Evolutionary conservation across 306 rosid genomes (phyloP).

Genomic region (Rosa persica): DNA sequence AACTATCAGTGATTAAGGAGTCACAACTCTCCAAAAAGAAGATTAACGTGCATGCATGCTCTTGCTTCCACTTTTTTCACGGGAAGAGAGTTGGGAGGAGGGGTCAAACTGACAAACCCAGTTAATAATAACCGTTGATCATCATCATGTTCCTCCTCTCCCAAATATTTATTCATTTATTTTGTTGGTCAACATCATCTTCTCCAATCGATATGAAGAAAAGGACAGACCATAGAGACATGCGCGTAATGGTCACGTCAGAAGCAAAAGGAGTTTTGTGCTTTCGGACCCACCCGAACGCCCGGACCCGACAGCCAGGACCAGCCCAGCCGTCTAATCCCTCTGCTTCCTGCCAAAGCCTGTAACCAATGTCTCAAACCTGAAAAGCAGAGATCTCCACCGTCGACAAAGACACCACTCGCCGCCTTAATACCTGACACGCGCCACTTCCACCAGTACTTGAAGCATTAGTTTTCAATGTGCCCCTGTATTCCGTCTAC

Average conservation of each 20-base stretch:
- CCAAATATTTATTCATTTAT: not conserved
- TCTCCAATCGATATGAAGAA: slow-evolving; percentile 19
- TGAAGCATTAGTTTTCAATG: not conserved
- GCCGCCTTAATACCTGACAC: slow-evolving; percentile 16
- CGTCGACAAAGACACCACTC: slow-evolving; percentile 8
- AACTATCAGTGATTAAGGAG: not conserved
- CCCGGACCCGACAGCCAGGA: slow-evolving; percentile 40
- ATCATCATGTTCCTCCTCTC: slow-evolving; percentile 4
- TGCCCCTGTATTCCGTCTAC: slow-evolving; percentile 8
- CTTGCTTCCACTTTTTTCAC: not conserved
- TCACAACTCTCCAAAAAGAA: not conserved
- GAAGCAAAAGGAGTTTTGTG: slow-evolving; percentile 17
- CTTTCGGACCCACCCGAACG: slow-evolving; percentile 1
- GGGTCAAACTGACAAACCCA: slow-evolving; percentile 21
- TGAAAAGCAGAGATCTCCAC: not conserved
- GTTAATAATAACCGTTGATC: slow-evolving; percentile 2
- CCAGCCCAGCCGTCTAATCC: slow-evolving; percentile 44
- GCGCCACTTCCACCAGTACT: not conserved
- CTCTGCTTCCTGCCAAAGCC: slow-evolving; percentile 12
- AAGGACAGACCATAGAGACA: slow-evolving; percentile 10
- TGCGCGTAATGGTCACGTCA: slow-evolving; percentile 60
- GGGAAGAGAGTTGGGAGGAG: not conserved
- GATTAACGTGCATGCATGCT: slow-evolving; percentile 1
- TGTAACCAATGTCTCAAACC: not conserved
- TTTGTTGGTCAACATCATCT: slow-evolving; percentile 7